Conservation (phyloP, 225 moss, liverwort and hornwort genomes). For the Sphagnum contortum region DNA sequence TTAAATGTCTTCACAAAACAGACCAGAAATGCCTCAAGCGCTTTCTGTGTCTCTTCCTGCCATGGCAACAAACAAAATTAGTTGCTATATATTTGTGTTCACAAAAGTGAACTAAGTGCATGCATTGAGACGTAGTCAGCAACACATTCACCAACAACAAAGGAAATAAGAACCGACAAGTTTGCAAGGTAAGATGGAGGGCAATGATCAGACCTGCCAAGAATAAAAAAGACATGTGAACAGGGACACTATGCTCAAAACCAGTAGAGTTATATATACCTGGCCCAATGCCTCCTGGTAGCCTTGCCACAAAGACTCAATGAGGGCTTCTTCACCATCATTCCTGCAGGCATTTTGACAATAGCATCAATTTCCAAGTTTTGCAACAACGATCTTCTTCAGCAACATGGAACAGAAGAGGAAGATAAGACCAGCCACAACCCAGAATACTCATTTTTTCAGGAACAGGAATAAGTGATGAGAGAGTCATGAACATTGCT, state of each 20-base stretch:
- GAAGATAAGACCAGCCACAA: background rate
- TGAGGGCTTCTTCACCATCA: slow-evolving; percentile 68
- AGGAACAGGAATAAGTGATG: background rate
- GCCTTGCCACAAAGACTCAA: slow-evolving; percentile 64
- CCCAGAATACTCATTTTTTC: background rate
- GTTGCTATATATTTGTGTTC: background rate
- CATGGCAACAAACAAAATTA: background rate
- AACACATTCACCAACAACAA: background rate
- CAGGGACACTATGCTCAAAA: background rate
- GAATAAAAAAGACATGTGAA: background rate
- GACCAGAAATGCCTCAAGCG: slow-evolving; percentile 44
- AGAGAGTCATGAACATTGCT: background rate
- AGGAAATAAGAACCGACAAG: background rate
- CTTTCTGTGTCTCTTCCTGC: slow-evolving; percentile 73
- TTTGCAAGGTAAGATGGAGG: slow-evolving; percentile 4
- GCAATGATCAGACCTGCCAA: background rate
- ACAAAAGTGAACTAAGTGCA: background rate
- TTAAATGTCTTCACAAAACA: slow-evolving; percentile 49
- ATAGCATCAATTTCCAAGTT: too few species aligned
- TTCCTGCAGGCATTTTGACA: slow-evolving; percentile 21
- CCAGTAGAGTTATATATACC: slow-evolving; percentile 20
- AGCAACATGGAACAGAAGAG: too few species aligned
- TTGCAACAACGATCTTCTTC: too few species aligned
- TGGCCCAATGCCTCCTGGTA: slow-evolving; percentile 59
- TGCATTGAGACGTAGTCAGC: background rate